Conservation (phyloP, 2,329 filamentous ascomycete genomes). For the Alternaria viburni region DNA sequence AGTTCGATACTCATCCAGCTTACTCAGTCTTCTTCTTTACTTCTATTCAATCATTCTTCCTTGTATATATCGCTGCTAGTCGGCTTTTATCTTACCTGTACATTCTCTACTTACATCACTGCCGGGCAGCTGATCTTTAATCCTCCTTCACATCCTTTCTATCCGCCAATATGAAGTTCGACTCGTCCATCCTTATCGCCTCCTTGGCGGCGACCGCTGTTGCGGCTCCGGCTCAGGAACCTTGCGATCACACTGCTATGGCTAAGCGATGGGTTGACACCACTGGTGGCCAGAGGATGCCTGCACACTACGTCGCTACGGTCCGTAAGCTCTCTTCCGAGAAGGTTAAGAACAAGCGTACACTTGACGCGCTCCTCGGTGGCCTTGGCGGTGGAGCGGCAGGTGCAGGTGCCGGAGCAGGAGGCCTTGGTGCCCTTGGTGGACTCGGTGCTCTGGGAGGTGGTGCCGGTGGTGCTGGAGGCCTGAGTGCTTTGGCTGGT, state of each 20-base stretch:
- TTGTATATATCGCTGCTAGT: constrained; percentile 33
- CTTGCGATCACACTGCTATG: constrained; percentile 15
- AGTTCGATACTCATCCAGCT: constrained; percentile 16
- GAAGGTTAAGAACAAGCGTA: constrained; percentile 32
- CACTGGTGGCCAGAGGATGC: constrained; percentile 24
- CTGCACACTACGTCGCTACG: constrained; percentile 31
- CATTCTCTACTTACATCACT: constrained; percentile 21
- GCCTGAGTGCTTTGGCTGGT: background rate
- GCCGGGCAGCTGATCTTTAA: constrained; percentile 32
- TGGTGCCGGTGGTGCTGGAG: background rate
- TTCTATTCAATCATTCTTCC: constrained; percentile 11
- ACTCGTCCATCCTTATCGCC: constrained; percentile 32
- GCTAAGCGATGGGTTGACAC: constrained; percentile 35
- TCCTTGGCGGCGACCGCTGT: constrained; percentile 33
- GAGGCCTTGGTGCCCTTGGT: constrained; percentile 11
- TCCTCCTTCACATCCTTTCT: constrained; percentile 1
- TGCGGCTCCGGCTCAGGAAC: constrained; percentile 29
- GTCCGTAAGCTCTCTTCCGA: constrained; percentile 29
- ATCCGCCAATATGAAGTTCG: constrained; percentile 36
- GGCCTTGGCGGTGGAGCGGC: constrained; percentile 10
- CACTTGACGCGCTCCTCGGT: constrained; percentile 35
- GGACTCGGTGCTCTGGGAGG: background rate
- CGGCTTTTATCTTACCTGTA: constrained; percentile 20
- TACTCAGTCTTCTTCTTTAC: constrained; percentile 9
- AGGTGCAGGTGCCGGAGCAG: constrained; percentile 13